These are phyloP conservation scores for Boletus coccyginus DNA, from an alignment of 768 basidiomycete species.

Conservation along the genomic window DNA sequence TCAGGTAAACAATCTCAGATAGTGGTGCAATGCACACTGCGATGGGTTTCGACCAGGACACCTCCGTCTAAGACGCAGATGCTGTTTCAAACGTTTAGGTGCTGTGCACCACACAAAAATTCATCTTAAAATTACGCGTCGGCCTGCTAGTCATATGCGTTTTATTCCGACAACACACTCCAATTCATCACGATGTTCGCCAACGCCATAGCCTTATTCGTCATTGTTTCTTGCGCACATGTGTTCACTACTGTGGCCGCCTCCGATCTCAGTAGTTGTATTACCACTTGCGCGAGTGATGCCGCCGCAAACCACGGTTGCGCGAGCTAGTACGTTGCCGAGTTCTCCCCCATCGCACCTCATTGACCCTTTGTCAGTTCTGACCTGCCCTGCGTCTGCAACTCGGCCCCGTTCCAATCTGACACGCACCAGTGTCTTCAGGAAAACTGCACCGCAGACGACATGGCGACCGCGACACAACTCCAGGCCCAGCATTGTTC, in stretches of 20 bases:
- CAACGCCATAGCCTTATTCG: constrained; percentile 12
- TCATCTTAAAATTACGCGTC: constrained; percentile 2
- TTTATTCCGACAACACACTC: neutral
- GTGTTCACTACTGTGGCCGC: neutral
- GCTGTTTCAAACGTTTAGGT: neutral
- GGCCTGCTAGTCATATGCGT: neutral
- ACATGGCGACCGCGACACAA: constrained; percentile 27
- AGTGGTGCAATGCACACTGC: neutral
- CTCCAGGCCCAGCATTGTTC: constrained; percentile 36
- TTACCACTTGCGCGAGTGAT: neutral
- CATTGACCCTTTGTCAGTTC: constrained; percentile 25
- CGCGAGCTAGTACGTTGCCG: constrained; percentile 10
- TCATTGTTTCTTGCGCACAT: constrained; percentile 9
- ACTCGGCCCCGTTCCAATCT: constrained; percentile 35
- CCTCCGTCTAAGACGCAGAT: neutral
- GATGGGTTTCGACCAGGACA: neutral
- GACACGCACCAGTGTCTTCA: constrained; percentile 33
- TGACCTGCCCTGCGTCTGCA: constrained; percentile 39
- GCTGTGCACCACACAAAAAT: neutral
- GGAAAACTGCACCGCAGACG: constrained; percentile 31
- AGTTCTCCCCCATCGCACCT: neutral
- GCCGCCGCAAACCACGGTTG: constrained; percentile 6
- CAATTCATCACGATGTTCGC: constrained; percentile 8
- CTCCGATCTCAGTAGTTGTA: constrained; percentile 4
- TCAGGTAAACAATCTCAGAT: neutral